Base-by-base conservation (phyloP, 257 asterid genomes). In the Lithospermum erythrorhizon region DNA sequence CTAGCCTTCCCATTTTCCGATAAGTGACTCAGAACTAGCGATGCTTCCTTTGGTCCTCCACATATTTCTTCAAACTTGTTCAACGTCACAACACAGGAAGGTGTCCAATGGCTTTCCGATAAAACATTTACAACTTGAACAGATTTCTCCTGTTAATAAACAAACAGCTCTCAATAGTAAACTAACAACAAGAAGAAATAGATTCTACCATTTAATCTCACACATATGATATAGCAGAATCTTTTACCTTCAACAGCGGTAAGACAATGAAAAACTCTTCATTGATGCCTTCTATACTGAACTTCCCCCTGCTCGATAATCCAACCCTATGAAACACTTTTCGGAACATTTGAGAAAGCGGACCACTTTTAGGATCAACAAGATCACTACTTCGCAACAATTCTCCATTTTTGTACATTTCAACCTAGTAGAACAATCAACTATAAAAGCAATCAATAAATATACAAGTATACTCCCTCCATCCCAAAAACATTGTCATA, bases 381-480 rank as follows among this genome's bases (percentile, higher is more conserved):
- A 65, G 68, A 63, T 62, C 87, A 59, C 59, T 35, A 35, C 25
- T 41, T 25, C 58, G 70, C 70, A 78, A n/a, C 29, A 90, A 48
- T 55, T 84, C 95, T 30, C 95, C 95, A 23, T 86, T 79, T 53
- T 76, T 82, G 63, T 67, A 67, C 97, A 90, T 90, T 66, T 87
- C 95, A 7, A 79, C 59, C 80, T 75, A 70, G 41, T 61, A 30
- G 19, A 19, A 32, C 23, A 59, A 17, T 17, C 22, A 52, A 22
- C 57, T n/a, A 0, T 53, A 10, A 53, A n/a, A 19, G 3, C 21
- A 3, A 19, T 8, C 7, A 51, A 15, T 1, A 51, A 6, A 51
- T 15, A 51, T 51, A 19, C 6, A 47, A 27, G 0, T 27, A 27
- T 27, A 1, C 32, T 27, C 32, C 32, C 4, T 27, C 6, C 4